phyloP scores from a whole-genome alignment of 805 yeast species.

The Gaillardinia entomophila region DNA sequence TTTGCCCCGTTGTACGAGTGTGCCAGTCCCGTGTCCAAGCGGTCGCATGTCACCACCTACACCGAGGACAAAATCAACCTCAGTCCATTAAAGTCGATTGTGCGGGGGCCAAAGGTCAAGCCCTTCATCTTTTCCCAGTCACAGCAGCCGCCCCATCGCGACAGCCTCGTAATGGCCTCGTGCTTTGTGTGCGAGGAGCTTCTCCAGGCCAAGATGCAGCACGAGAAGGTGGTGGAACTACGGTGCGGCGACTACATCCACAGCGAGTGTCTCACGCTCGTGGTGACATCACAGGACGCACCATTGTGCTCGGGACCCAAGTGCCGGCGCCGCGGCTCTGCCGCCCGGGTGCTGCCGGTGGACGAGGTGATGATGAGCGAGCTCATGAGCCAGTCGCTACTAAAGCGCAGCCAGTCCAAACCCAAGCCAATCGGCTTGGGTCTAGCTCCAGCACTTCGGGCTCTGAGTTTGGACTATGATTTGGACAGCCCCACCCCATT shows the following conservation, averaged over 20 bases:
- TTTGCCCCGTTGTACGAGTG: neutral
- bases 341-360: no score
- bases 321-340: no score
- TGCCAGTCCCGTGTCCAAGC: neutral
- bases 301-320: no score
- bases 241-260: constrained; percentile 54
- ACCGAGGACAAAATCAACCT: neutral
- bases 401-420: no score
- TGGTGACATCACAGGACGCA: neutral
- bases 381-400: no score
- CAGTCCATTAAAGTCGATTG: neutral
- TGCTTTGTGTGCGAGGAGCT: constrained; percentile 53
- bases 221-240: constrained; percentile 43
- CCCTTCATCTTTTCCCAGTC: constrained; percentile 16
- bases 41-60: neutral
- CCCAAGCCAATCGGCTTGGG: no score
- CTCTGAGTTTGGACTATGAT: no score
- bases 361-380: no score
- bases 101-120: constrained; percentile 18
- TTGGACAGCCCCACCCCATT: no score
- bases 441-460: no score
- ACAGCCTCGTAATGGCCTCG: neutral
- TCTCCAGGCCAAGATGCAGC: constrained; percentile 36
- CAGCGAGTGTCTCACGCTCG: constrained; percentile 48
- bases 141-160: constrained; percentile 1